A percentile compares a stretch with the other conserved stretches of the same genome.
These are phyloP conservation scores for Rosa hybrid DNA, from an alignment of 331 rosid genomes.

Conservation along the genomic window DNA sequence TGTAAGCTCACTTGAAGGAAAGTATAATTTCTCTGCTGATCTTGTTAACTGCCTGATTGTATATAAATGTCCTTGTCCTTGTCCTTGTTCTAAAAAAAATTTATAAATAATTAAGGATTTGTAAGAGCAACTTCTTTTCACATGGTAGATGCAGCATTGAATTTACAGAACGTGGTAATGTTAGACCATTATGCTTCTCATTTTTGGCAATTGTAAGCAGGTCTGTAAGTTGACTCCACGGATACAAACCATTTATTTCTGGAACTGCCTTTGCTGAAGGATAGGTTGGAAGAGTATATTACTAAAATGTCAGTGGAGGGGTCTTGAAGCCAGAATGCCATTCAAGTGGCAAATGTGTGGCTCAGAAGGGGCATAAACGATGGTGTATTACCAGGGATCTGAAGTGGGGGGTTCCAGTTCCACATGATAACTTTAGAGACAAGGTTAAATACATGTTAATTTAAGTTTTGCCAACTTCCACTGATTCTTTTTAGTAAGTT, in stretches of 20 bases:
- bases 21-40: too few species aligned
- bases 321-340: constrained; percentile 90
- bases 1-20: too few species aligned
- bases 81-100: too few species aligned
- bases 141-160: too few species aligned
- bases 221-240: constrained; percentile 70
- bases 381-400: constrained; percentile 95
- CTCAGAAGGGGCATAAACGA: constrained; percentile 72
- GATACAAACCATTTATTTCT: constrained; percentile 91
- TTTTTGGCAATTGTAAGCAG: constrained; percentile 35
- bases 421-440: constrained; percentile 78
- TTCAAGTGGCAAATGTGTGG: constrained; percentile 84
- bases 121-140: neutral
- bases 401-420: constrained; percentile 99
- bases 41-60: too few species aligned
- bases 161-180: neutral
- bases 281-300: constrained; percentile 64
- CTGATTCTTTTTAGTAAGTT: neutral
- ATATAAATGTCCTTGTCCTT: too few species aligned
- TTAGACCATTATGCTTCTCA: neutral
- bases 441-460: constrained; percentile 46
- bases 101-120: neutral
- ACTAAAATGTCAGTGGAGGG: constrained; percentile 73
- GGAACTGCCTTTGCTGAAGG: constrained; percentile 81
- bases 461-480: neutral